Evolutionary conservation across 1,284 basidiomycete genomes (phyloP).

Genomic region (Rhodotorula sp.): DNA sequence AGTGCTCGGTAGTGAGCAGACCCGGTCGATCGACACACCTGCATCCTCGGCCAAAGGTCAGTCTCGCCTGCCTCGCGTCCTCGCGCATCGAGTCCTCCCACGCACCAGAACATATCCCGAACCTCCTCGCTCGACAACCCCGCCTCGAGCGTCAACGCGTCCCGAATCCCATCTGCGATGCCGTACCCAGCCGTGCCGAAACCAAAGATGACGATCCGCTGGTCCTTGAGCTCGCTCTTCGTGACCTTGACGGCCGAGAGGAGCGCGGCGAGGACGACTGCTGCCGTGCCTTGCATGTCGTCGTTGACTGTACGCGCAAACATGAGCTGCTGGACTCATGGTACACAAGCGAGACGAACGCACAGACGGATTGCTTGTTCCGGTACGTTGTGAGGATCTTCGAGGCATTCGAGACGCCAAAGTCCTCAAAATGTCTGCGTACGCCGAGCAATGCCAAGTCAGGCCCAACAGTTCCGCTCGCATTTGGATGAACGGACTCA

Average conservation of each 20-base stretch:
- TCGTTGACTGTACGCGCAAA: conserved; percentile 7
- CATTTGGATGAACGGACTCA: background rate
- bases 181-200: conserved; percentile 65
- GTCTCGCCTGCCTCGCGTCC: too few relatives aligned
- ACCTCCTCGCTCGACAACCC: conserved; percentile 60
- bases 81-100: conserved; percentile 17
- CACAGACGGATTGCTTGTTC: conserved; percentile 61
- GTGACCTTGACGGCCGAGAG: conserved; percentile 74
- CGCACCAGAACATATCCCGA: conserved; percentile 63
- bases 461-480: background rate
- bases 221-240: conserved; percentile 60
- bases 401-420: conserved; percentile 61
- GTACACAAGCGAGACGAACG: conserved; percentile 54
- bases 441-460: background rate
- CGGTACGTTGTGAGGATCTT: conserved; percentile 67
- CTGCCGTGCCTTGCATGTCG: conserved; percentile 75
- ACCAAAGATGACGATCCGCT: conserved; percentile 45
- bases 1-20: conserved; percentile 52
- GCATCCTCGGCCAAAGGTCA: too few relatives aligned
- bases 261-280: conserved; percentile 73
- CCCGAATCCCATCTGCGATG: conserved; percentile 67
- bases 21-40: conserved; percentile 47
- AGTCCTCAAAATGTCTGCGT: conserved; percentile 70
- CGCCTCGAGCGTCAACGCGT: conserved; percentile 59
- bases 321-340: background rate